A percentile compares a stretch with the other conserved stretches of the same genome.
These are phyloP conservation scores for Hypoxylon sp. DNA, from an alignment of 2,329 filamentous ascomycete species.

Conservation along the genomic window DNA sequence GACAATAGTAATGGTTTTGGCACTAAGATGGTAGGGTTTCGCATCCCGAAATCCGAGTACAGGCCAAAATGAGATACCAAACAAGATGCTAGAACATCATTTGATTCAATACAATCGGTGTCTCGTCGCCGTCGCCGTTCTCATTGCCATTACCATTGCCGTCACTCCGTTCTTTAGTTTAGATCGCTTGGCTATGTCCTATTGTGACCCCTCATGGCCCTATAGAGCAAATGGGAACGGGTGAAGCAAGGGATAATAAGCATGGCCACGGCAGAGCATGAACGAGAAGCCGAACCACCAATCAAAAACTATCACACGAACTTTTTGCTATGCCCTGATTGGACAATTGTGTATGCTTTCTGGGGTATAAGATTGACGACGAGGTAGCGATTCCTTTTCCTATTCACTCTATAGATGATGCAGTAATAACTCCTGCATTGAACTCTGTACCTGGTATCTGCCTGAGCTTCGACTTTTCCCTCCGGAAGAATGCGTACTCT, in stretches of 20 bases:
- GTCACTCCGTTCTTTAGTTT: not conserved
- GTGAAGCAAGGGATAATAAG: not conserved
- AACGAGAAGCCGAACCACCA: not conserved
- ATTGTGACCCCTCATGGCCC: not conserved
- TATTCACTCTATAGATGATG: constrained; percentile 8
- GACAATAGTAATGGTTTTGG: too few relatives aligned
- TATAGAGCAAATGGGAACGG: not conserved
- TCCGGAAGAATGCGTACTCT: constrained; percentile 17
- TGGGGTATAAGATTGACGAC: not conserved
- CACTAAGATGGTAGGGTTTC: too few relatives aligned
- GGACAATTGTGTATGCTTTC: constrained; percentile 6
- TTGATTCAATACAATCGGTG: too few relatives aligned
- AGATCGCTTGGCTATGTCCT: too few relatives aligned
- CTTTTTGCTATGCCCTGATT: not conserved
- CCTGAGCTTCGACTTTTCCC: constrained; percentile 4
- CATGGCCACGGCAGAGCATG: not conserved
- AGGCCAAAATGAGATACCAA: too few relatives aligned
- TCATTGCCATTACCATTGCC: too few relatives aligned
- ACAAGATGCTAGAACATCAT: too few relatives aligned
- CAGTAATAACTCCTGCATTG: not conserved
- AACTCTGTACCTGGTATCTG: constrained; percentile 4
- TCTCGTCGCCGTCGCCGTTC: too few relatives aligned
- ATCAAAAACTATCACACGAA: not conserved
- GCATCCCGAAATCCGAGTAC: too few relatives aligned
- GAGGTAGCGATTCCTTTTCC: constrained; percentile 12